Percentiles rank a stretch among this genome's conserved stretches.
Conservation (phyloP, 768 basidiomycete genomes). For the Tulasnella sp. region DNA sequence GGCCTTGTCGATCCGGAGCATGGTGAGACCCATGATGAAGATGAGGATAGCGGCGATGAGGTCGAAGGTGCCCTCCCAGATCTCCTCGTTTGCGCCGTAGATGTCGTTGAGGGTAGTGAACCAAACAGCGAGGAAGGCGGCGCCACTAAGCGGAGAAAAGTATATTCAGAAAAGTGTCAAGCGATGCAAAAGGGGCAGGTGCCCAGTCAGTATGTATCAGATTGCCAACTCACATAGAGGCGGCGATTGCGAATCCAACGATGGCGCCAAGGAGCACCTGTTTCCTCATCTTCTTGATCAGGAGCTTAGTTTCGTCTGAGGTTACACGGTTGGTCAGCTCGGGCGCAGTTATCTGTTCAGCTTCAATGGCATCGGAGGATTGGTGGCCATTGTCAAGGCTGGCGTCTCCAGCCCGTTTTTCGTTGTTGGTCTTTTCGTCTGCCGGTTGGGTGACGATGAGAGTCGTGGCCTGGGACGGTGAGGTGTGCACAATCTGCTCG, state of each 20-base stretch:
- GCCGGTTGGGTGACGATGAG: slow-evolving; percentile 17
- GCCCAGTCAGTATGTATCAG: neutral
- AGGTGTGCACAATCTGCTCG: slow-evolving; percentile 54
- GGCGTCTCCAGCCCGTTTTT: slow-evolving; percentile 23
- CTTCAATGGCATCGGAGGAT: neutral
- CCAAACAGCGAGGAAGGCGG: slow-evolving; percentile 35
- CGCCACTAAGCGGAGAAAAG: neutral
- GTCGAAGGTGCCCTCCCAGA: slow-evolving; percentile 78
- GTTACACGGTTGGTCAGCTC: neutral
- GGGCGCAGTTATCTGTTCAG: neutral
- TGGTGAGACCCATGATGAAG: slow-evolving; percentile 84
- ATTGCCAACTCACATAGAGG: slow-evolving; percentile 42
- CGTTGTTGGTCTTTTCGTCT: slow-evolving; percentile 17
- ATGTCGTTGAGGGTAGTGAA: slow-evolving; percentile 82
- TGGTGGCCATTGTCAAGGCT: slow-evolving; percentile 18
- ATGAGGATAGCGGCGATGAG: slow-evolving; percentile 55
- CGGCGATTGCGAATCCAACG: slow-evolving; percentile 63
- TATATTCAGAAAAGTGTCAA: neutral
- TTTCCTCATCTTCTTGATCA: slow-evolving; percentile 21
- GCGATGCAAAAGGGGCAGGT: neutral
- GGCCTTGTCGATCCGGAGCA: slow-evolving; percentile 91
- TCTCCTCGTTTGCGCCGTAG: slow-evolving; percentile 70
- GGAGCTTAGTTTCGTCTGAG: neutral
- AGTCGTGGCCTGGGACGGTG: slow-evolving; percentile 9
- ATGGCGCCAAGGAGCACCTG: slow-evolving; percentile 42